These are phyloP conservation scores for Candolleomyces aberdarensis DNA, from an alignment of 768 basidiomycete genomes.

Conservation along the genomic window DNA sequence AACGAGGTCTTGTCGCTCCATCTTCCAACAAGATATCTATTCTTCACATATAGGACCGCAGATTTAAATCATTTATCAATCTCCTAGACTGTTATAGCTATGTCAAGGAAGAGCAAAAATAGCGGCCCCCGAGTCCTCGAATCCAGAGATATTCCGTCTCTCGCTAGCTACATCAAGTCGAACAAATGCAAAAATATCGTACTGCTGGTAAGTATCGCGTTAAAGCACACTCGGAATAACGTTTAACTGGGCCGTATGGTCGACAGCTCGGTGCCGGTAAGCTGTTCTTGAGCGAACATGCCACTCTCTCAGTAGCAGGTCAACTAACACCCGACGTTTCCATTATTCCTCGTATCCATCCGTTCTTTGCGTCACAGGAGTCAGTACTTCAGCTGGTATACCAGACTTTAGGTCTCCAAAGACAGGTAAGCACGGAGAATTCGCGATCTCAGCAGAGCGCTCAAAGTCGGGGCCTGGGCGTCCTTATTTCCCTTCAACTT, in stretches of 20 bases:
- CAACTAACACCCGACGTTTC: not conserved
- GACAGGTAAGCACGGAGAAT: slow-evolving; percentile 52
- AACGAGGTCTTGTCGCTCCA: too few species aligned
- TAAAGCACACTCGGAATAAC: not conserved
- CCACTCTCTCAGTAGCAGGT: not conserved
- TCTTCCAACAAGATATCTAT: too few species aligned
- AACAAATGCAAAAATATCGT: slow-evolving; percentile 64
- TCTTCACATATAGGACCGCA: too few species aligned
- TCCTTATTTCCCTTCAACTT: not conserved
- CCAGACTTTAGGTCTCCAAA: slow-evolving; percentile 88
- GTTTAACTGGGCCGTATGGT: too few species aligned
- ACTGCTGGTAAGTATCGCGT: slow-evolving; percentile 57
- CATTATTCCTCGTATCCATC: not conserved
- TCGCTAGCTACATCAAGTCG: slow-evolving; percentile 71
- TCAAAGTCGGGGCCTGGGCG: not conserved
- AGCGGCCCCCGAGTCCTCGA: slow-evolving; percentile 22
- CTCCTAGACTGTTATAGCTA: not conserved
- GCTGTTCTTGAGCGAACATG: slow-evolving; percentile 11
- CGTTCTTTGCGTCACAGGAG: slow-evolving; percentile 37
- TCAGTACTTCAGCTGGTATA: slow-evolving; percentile 79
- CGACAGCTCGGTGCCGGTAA: slow-evolving; percentile 66
- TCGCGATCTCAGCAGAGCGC: not conserved
- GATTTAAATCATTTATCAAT: too few species aligned
- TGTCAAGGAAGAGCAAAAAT: not conserved
- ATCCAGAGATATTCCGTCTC: slow-evolving; percentile 25